Conservation (phyloP, 1,284 basidiomycete species). For the Grifola frondosa region DNA sequence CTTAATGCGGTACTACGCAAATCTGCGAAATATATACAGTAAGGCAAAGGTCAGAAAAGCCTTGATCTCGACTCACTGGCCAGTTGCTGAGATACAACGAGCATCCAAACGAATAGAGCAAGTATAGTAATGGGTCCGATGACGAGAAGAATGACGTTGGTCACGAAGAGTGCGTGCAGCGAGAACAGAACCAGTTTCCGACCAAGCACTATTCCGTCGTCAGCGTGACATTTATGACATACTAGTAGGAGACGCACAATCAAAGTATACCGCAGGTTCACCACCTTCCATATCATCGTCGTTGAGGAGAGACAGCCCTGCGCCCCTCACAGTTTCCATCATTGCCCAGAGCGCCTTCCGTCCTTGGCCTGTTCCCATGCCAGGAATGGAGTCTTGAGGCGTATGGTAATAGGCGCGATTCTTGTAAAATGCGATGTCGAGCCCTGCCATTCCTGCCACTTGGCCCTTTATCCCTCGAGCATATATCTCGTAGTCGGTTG, state of each 20-base stretch:
- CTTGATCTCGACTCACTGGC: too few relatives aligned
- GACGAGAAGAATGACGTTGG: slow-evolving; percentile 60
- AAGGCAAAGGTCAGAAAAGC: slow-evolving; percentile 2
- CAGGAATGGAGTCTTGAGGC: slow-evolving; percentile 46
- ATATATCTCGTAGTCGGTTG: slow-evolving; percentile 72
- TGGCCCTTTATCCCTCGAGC: slow-evolving; percentile 17
- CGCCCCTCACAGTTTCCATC: slow-evolving; percentile 62
- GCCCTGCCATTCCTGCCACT: slow-evolving; percentile 53
- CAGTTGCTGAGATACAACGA: slow-evolving; percentile 20
- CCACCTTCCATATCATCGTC: slow-evolving; percentile 31
- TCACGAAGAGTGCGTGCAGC: slow-evolving; percentile 47
- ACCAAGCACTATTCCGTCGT: slow-evolving; percentile 69
- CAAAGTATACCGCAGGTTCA: slow-evolving; percentile 60
- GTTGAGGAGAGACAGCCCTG: slow-evolving; percentile 54
- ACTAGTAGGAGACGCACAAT: slow-evolving; percentile 47
- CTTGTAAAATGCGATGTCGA: slow-evolving; percentile 75
- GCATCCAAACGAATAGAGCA: slow-evolving; percentile 38
- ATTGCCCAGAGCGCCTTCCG: slow-evolving; percentile 69
- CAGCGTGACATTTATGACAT: too few relatives aligned
- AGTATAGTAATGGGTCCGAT: slow-evolving; percentile 57
- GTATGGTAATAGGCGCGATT: slow-evolving; percentile 73
- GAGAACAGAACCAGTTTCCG: slow-evolving; percentile 53
- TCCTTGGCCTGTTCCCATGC: slow-evolving; percentile 48
- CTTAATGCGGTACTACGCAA: background rate
- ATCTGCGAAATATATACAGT: slow-evolving; percentile 4